Conservation (phyloP, 2,329 filamentous ascomycete species). For the Fusarium sp. region DNA sequence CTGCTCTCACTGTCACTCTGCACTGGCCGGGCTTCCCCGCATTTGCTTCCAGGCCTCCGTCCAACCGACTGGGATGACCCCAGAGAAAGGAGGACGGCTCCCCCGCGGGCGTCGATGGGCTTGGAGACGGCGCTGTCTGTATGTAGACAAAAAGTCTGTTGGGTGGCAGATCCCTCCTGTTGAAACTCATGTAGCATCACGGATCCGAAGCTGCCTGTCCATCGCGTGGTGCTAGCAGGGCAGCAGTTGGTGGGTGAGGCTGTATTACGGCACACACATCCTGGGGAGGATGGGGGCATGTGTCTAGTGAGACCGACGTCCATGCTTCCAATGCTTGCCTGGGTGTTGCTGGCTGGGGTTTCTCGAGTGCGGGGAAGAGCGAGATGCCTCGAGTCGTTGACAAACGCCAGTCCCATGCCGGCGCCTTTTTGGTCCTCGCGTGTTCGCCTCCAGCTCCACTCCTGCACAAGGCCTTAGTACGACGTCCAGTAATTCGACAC, state of each 20-base stretch:
- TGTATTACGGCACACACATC: conserved; percentile 1
- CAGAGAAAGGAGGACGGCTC: conserved; percentile 24
- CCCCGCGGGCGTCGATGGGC: conserved; percentile 21
- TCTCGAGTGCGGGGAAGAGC: conserved; percentile 29
- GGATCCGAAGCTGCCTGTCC: conserved; percentile 37
- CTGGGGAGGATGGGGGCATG: conserved; percentile 23
- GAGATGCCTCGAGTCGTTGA: conserved; percentile 21
- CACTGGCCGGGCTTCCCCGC: conserved; percentile 38
- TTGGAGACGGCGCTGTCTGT: conserved; percentile 15
- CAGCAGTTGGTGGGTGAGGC: conserved; percentile 16
- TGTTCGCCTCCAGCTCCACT: conserved; percentile 17
- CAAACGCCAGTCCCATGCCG: conserved; percentile 13
- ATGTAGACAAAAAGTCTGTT: conserved; percentile 19
- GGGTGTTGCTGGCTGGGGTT: conserved; percentile 2
- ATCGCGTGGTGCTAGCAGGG: conserved; percentile 28
- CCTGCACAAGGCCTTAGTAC: conserved; percentile 1
- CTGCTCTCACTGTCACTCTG: conserved; percentile 8
- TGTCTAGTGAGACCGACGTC: not conserved
- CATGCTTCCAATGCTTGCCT: not conserved
- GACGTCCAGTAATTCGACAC: conserved; percentile 1
- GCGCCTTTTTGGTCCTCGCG: not conserved
- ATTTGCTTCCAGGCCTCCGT: conserved; percentile 36
- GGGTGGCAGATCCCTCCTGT: conserved; percentile 22
- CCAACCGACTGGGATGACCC: conserved; percentile 41
- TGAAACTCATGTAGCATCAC: conserved; percentile 27